Percentiles rank a stretch among this genome's conserved stretches.
These are phyloP conservation scores for Tolypocladium guangdongense DNA, from an alignment of 2,329 filamentous ascomycete species.

Conservation along the genomic window DNA sequence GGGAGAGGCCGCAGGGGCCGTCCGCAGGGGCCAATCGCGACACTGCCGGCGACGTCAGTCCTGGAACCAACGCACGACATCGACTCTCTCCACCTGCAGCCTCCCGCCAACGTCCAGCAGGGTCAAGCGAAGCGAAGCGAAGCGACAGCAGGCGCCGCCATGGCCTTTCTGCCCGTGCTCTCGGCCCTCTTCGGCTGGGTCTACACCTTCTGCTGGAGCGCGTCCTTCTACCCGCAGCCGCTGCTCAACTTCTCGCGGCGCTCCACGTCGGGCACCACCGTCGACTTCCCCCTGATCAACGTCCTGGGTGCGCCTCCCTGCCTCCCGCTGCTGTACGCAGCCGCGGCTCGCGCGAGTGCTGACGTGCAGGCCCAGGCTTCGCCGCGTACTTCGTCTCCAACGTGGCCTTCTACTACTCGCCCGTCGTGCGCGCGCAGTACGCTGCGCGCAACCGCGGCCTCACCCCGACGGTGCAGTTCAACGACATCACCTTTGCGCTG, in stretches of 20 bases:
- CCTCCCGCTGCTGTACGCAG: not conserved
- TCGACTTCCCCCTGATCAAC: constrained; percentile 80
- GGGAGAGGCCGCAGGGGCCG: no score
- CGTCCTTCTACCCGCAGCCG: constrained; percentile 88
- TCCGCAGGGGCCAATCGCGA: no score
- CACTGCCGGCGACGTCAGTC: no score
- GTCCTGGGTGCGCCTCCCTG: constrained; percentile 33
- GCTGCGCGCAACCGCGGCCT: constrained; percentile 65
- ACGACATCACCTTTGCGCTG: constrained; percentile 79
- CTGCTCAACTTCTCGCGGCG: constrained; percentile 67
- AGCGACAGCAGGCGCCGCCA: not conserved
- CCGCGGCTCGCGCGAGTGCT: not conserved
- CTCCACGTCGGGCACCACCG: constrained; percentile 72
- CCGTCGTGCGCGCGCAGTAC: constrained; percentile 70
- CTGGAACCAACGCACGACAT: no score
- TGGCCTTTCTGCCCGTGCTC: constrained; percentile 33
- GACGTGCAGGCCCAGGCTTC: constrained; percentile 44
- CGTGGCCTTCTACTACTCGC: constrained; percentile 64
- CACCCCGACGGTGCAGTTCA: constrained; percentile 74
- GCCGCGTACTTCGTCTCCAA: constrained; percentile 67
- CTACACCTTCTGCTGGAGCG: constrained; percentile 69
- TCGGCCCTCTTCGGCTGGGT: constrained; percentile 61
- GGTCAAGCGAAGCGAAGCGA: no score
- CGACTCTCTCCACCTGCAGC: no score
- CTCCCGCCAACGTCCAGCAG: no score